Percentiles rank a stretch among this genome's conserved stretches.
Conservation (phyloP, 2,329 filamentous ascomycete genomes). For the Phaeophleospora eucalypticola region DNA sequence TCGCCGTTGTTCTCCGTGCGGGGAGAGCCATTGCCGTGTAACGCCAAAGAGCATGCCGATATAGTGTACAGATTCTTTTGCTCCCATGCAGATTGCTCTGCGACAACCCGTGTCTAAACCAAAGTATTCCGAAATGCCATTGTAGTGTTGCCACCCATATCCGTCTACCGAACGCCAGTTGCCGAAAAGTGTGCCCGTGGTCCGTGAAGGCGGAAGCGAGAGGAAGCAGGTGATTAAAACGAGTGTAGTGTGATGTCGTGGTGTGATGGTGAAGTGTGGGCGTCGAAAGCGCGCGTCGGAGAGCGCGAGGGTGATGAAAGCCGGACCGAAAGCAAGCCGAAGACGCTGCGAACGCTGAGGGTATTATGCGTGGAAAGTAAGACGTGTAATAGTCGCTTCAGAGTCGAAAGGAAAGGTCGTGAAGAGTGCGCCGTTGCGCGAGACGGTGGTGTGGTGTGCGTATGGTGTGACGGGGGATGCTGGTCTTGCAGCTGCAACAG, state of each 20-base stretch:
- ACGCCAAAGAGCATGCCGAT: constrained; percentile 14
- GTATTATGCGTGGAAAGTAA: constrained; percentile 18
- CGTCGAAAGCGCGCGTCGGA: constrained; percentile 2
- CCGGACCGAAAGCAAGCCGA: constrained; percentile 8
- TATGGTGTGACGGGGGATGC: constrained; percentile 1
- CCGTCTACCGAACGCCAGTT: constrained; percentile 21
- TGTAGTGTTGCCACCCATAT: constrained; percentile 14
- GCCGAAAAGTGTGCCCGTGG: constrained; percentile 6
- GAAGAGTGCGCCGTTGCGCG: constrained; percentile 8
- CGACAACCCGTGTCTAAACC: constrained; percentile 15
- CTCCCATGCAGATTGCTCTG: constrained; percentile 20
- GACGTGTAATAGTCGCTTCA: constrained; percentile 1
- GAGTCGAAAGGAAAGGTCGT: constrained; percentile 5
- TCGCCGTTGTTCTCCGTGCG: background rate
- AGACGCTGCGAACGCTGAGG: constrained; percentile 20
- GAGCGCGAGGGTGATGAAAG: constrained; percentile 1
- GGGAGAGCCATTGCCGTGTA: constrained; percentile 4
- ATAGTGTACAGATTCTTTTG: constrained; percentile 17
- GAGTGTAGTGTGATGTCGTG: background rate
- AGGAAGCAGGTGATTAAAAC: constrained; percentile 1
- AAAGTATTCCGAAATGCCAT: constrained; percentile 11
- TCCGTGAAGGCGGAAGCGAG: constrained; percentile 10
- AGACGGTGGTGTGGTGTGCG: constrained; percentile 2
- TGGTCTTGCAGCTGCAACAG: constrained; percentile 4
- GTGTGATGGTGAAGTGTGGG: constrained; percentile 4